Base-by-base conservation (phyloP, 495 filamentous ascomycete genomes). In the Talaromyces thailandensis region DNA sequence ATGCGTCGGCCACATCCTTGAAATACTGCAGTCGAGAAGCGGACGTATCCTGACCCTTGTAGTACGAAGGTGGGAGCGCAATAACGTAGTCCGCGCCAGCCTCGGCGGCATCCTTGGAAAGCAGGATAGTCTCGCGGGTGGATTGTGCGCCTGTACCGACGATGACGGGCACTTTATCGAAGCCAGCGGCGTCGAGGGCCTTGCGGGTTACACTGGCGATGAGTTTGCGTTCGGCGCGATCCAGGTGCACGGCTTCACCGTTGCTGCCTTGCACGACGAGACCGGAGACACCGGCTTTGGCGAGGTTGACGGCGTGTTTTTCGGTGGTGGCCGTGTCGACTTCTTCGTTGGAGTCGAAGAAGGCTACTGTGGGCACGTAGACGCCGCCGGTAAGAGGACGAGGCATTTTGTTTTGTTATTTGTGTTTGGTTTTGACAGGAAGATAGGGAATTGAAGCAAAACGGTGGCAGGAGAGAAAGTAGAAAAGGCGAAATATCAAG, bases 211-310 rank as follows among this genome's bases (percentile, higher is more conserved):
- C 81, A 56, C 81, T 76, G 25, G 90, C 94, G 62, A 95, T 82
- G 61, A 81, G 72, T 52, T 82, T 83, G 53, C 90, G 84, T 70
- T 93, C 90, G 18, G 82, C 74, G 35, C 85, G 85, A 53, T 87
- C 86, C 25, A 93, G 77, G 68, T 93, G 90, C 4, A 92, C 89
- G 2, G 90, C 90, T 75, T 94, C 92, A 68, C 92, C 92, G 71
- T 95, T 96, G 72, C 89, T 93, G 28, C 92, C 92, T 72, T 95
- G 91, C 18, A 89, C 91, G 55, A 90, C 85, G 43, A 96, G 78
- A 56, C 92, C 92, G 45, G 86, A 82, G 35, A 95, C 84, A 58
- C 92, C 92, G 52, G 89, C 86, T 58, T 84, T 73, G 58, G 89
- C 91, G n/a, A 96, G 88, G 66, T 90, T 89, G 58, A 89, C 84